phyloP scores from a whole-genome alignment of 768 basidiomycete genomes.

The Lactarius tabidus region DNA sequence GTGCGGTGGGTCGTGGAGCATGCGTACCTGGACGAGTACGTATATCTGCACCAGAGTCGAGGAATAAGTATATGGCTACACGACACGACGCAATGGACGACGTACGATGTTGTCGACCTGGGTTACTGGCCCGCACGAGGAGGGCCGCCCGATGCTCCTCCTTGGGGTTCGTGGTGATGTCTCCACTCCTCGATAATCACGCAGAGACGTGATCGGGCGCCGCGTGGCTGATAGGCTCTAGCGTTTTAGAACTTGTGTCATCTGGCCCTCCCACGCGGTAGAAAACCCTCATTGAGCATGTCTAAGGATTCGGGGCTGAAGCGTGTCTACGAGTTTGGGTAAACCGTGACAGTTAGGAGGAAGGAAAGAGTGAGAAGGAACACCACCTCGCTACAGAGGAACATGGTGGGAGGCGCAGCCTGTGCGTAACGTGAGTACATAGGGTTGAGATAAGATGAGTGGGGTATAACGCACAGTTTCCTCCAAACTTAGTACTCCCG shows the following conservation, averaged over 20 bases:
- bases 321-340: slow-evolving; percentile 13
- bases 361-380: slow-evolving; percentile 15
- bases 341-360: slow-evolving; percentile 16
- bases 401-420: slow-evolving; percentile 14
- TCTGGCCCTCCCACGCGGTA: neutral
- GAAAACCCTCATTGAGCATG: neutral
- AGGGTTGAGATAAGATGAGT: neutral
- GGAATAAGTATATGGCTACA: too few relatives aligned
- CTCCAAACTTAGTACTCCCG: too few relatives aligned
- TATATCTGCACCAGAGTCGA: neutral
- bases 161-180: neutral
- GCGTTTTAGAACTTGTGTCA: neutral
- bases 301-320: slow-evolving; percentile 4
- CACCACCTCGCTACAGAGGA: slow-evolving; percentile 10
- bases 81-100: neutral
- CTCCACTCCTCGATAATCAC: neutral
- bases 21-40: slow-evolving; percentile 13
- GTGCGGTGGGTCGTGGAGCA: slow-evolving; percentile 4
- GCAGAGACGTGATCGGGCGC: neutral
- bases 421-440: neutral
- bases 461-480: neutral
- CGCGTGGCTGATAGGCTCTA: neutral
- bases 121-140: slow-evolving; percentile 8
- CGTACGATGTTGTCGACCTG: slow-evolving; percentile 17
- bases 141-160: slow-evolving; percentile 1